phyloP scores from a whole-genome alignment of 1,284 basidiomycete species.

The Fistulina hepatica region DNA sequence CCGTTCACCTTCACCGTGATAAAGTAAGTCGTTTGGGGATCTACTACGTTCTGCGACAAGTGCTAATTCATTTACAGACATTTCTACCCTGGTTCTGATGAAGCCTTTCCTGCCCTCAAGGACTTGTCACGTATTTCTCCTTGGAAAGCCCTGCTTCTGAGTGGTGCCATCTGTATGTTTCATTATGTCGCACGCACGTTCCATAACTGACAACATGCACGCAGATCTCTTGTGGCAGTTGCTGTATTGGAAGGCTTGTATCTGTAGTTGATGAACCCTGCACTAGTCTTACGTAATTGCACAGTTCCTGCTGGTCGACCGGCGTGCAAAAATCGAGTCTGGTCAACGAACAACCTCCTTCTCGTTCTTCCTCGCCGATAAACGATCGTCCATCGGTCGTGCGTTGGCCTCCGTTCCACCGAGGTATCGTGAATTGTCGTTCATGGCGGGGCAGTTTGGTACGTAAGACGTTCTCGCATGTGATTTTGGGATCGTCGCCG shows the following conservation, averaged over 20 bases:
- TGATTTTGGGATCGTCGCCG: not conserved
- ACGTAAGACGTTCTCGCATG: slow-evolving; percentile 20
- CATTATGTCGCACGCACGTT: slow-evolving; percentile 6
- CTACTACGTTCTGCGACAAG: slow-evolving; percentile 5
- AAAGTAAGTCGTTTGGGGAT: slow-evolving; percentile 38
- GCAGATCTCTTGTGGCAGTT: slow-evolving; percentile 81
- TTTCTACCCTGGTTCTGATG: slow-evolving; percentile 66
- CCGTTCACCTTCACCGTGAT: slow-evolving; percentile 84
- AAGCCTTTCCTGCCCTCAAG: slow-evolving; percentile 72
- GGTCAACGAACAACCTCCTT: slow-evolving; percentile 82
- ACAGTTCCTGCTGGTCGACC: slow-evolving; percentile 75
- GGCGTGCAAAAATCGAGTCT: slow-evolving; percentile 76
- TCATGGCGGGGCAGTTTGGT: slow-evolving; percentile 83
- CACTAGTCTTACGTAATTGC: slow-evolving; percentile 4
- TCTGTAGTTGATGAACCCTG: no score
- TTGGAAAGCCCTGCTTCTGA: slow-evolving; percentile 51
- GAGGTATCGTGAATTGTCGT: slow-evolving; percentile 57
- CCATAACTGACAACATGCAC: slow-evolving; percentile 11
- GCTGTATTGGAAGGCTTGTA: slow-evolving; percentile 74
- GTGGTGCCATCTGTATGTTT: slow-evolving; percentile 60
- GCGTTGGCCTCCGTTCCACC: slow-evolving; percentile 49
- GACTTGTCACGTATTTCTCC: slow-evolving; percentile 57
- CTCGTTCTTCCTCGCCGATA: slow-evolving; percentile 76
- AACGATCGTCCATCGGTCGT: slow-evolving; percentile 71
- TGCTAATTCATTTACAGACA: slow-evolving; percentile 40